phyloP scores from a whole-genome alignment of 257 asterid species.

The Capsicum baccatum region DNA sequence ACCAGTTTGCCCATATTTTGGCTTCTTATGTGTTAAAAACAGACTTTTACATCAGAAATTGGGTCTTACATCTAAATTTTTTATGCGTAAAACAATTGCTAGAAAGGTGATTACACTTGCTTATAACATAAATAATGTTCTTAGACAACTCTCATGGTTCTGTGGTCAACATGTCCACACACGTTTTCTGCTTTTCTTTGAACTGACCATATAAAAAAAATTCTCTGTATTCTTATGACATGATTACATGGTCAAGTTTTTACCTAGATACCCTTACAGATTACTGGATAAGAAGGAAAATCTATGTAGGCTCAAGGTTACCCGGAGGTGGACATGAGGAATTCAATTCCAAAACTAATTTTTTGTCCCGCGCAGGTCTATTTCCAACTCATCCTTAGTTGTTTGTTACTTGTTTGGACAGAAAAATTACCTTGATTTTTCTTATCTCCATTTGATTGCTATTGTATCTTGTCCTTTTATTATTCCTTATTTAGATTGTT shows the following conservation, averaged over 20 bases:
- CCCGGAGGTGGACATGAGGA: too few species aligned
- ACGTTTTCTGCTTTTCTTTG: background rate
- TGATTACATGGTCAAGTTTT: background rate
- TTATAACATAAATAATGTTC: background rate
- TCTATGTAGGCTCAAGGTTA: constrained; percentile 43
- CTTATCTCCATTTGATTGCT: too few species aligned
- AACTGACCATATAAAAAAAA: background rate
- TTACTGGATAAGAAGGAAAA: constrained; percentile 31
- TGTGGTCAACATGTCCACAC: background rate
- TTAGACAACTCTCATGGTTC: background rate
- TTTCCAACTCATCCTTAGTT: too few species aligned
- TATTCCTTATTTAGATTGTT: too few species aligned
- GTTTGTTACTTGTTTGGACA: too few species aligned
- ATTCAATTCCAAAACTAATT: too few species aligned
- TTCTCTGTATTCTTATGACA: background rate
- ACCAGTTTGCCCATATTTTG: background rate
- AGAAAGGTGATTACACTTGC: background rate
- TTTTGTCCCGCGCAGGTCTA: too few species aligned
- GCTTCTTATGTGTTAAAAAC: background rate
- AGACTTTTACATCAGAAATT: background rate
- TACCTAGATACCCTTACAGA: background rate
- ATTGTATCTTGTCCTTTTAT: too few species aligned
- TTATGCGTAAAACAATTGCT: background rate
- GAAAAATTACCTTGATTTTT: too few species aligned
- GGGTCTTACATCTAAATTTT: background rate